Evolutionary conservation across 352 stramenopile species (phyloP).

Genomic region (Globisporangium takayamanum): DNA sequence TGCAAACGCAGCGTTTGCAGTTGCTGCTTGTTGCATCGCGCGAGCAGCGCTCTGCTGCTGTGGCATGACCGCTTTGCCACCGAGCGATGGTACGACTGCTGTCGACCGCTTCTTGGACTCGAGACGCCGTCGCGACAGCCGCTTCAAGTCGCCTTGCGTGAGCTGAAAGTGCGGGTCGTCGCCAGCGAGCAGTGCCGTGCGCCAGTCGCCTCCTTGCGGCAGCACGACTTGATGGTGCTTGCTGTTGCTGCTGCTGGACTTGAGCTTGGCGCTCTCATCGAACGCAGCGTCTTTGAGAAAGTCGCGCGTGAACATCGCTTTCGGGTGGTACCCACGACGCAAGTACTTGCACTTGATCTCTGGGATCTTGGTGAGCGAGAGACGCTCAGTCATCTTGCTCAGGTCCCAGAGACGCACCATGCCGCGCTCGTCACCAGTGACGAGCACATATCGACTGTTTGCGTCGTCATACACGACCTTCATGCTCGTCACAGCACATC

Average conservation of each 20-base stretch:
- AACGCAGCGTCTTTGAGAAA: slow-evolving; percentile 33
- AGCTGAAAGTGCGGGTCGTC: slow-evolving; percentile 30
- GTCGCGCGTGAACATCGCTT: slow-evolving; percentile 51
- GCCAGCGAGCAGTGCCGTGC: slow-evolving; percentile 23
- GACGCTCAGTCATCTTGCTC: slow-evolving; percentile 34
- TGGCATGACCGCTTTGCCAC: neutral
- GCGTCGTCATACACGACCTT: slow-evolving; percentile 50
- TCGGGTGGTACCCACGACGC: slow-evolving; percentile 52
- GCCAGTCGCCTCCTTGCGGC: slow-evolving; percentile 22
- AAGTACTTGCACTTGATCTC: slow-evolving; percentile 58
- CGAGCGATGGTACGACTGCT: neutral
- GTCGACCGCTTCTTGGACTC: slow-evolving; percentile 24
- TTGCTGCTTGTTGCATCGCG: slow-evolving; percentile 19
- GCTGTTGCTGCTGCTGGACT: slow-evolving; percentile 5
- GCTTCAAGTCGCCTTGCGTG: slow-evolving; percentile 37
- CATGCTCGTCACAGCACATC: slow-evolving; percentile 36
- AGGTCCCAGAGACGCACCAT: slow-evolving; percentile 48
- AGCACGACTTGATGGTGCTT: slow-evolving; percentile 20
- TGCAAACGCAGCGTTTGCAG: slow-evolving; percentile 29
- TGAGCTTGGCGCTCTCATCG: slow-evolving; percentile 1
- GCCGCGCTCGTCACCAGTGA: slow-evolving; percentile 53
- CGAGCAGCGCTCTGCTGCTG: slow-evolving; percentile 2
- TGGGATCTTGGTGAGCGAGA: slow-evolving; percentile 48
- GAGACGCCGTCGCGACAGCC: slow-evolving; percentile 23
- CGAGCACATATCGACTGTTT: slow-evolving; percentile 35